Conservation (phyloP, 306 rosid genomes). For the Acacia confusa region DNA sequence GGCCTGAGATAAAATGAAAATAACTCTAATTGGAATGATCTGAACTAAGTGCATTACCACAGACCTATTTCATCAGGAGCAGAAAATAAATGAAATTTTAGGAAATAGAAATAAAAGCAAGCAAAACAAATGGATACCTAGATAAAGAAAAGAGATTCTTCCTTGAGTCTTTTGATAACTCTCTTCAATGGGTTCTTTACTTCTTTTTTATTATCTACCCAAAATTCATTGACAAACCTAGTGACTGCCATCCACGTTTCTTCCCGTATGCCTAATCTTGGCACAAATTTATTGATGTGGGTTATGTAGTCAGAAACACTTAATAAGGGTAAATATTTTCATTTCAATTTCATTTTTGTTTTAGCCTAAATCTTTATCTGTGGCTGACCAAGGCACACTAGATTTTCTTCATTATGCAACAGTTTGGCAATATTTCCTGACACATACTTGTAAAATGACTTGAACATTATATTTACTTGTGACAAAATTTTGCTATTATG, state of each 20-base stretch:
- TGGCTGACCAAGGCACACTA: not conserved
- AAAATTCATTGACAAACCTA: not conserved
- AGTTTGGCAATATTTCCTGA: not conserved
- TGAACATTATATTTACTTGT: slow-evolving; percentile 13
- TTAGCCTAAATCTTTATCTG: not conserved
- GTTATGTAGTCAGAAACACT: not conserved
- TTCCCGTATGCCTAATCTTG: not conserved
- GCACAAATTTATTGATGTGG: not conserved
- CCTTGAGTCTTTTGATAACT: not conserved
- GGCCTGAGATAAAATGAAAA: not conserved
- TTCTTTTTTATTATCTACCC: not conserved
- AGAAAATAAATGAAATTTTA: not conserved
- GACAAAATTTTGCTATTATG: not conserved
- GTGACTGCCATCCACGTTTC: not conserved
- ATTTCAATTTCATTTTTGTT: not conserved
- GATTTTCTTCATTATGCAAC: not conserved
- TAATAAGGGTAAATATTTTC: not conserved
- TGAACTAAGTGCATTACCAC: not conserved
- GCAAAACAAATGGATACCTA: not conserved
- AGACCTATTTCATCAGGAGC: not conserved
- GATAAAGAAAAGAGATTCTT: not conserved
- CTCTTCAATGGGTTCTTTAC: not conserved
- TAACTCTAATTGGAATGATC: not conserved
- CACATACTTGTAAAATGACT: slow-evolving; percentile 13
- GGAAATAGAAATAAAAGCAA: not conserved